Conservation (phyloP, 495 filamentous ascomycete genomes). For the Penicillium verhagenii region DNA sequence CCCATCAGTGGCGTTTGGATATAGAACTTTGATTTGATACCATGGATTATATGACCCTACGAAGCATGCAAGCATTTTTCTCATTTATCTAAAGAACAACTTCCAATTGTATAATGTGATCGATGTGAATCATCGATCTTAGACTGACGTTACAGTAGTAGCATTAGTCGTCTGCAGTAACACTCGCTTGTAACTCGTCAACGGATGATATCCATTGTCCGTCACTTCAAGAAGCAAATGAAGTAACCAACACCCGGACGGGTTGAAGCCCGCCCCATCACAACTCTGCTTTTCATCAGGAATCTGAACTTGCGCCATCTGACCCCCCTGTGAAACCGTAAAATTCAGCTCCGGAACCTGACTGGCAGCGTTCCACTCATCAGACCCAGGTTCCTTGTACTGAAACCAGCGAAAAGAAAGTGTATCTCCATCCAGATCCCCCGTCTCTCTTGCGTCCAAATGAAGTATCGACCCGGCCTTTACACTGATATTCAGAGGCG, state of each 20-base stretch:
- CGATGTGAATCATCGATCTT: neutral
- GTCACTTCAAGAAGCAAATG: slow-evolving; percentile 45
- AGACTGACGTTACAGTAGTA: slow-evolving; percentile 26
- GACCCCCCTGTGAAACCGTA: slow-evolving; percentile 22
- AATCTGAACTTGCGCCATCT: slow-evolving; percentile 32
- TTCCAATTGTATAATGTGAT: slow-evolving; percentile 33
- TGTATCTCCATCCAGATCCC: slow-evolving; percentile 39
- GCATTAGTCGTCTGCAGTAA: slow-evolving; percentile 38
- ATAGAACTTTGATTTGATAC: slow-evolving; percentile 15
- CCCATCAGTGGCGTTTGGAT: slow-evolving; percentile 5
- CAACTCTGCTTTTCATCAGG: slow-evolving; percentile 33
- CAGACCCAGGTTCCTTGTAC: slow-evolving; percentile 36
- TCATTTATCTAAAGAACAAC: neutral
- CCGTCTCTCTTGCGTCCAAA: slow-evolving; percentile 40
- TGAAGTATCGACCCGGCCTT: slow-evolving; percentile 33
- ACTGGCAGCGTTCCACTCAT: slow-evolving; percentile 35
- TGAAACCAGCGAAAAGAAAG: slow-evolving; percentile 50
- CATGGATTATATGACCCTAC: slow-evolving; percentile 14
- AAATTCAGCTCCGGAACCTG: slow-evolving; percentile 39
- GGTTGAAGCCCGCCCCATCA: slow-evolving; percentile 19
- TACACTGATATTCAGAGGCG: slow-evolving; percentile 31
- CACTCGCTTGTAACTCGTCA: slow-evolving; percentile 42
- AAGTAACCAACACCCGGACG: slow-evolving; percentile 18
- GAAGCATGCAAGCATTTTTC: neutral
- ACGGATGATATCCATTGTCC: slow-evolving; percentile 30